Percentiles rank a stretch among this genome's conserved stretches.
Evolutionary conservation across 1,284 basidiomycete species (phyloP).

Genomic region (Malassezia globosa): DNA sequence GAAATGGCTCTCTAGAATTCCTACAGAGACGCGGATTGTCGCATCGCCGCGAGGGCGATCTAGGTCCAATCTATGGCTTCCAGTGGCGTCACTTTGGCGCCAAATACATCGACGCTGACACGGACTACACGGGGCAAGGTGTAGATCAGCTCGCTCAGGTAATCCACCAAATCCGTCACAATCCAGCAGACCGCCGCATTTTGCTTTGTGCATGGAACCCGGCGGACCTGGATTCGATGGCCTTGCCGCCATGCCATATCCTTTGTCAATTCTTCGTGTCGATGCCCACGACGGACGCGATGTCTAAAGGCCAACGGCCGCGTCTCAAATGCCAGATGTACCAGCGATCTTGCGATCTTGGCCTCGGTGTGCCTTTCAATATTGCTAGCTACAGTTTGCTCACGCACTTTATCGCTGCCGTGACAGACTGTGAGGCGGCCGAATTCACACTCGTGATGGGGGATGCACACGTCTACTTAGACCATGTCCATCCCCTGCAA

Average conservation of each 20-base stretch:
- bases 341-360: slow-evolving; percentile 91
- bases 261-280: slow-evolving; percentile 98
- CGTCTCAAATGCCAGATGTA: slow-evolving; percentile 83
- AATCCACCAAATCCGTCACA: slow-evolving; percentile 78
- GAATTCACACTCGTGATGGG: slow-evolving; percentile 84
- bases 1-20: slow-evolving; percentile 80
- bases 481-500: slow-evolving; percentile 77
- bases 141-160: slow-evolving; percentile 85
- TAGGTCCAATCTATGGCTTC: slow-evolving; percentile 95
- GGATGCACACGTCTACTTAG: slow-evolving; percentile 88
- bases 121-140: slow-evolving; percentile 68
- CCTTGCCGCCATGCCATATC: slow-evolving; percentile 94
- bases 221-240: slow-evolving; percentile 80
- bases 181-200: slow-evolving; percentile 90
- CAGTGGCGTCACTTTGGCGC: slow-evolving; percentile 99
- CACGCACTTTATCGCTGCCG: slow-evolving; percentile 87
- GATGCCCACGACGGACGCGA: slow-evolving; percentile 54
- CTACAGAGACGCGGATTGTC: slow-evolving; percentile 70
- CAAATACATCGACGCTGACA: slow-evolving; percentile 67
- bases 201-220: slow-evolving; percentile 96
- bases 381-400: slow-evolving; percentile 94
- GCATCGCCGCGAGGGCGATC: slow-evolving; percentile 76
- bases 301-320: slow-evolving; percentile 17
- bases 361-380: slow-evolving; percentile 87
- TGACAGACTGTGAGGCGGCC: slow-evolving; percentile 73